Evolutionary conservation across 495 filamentous ascomycete genomes (phyloP), one percentile per base, ranked within the genome.

Genomic region (Aspergillus cristatus): DNA sequence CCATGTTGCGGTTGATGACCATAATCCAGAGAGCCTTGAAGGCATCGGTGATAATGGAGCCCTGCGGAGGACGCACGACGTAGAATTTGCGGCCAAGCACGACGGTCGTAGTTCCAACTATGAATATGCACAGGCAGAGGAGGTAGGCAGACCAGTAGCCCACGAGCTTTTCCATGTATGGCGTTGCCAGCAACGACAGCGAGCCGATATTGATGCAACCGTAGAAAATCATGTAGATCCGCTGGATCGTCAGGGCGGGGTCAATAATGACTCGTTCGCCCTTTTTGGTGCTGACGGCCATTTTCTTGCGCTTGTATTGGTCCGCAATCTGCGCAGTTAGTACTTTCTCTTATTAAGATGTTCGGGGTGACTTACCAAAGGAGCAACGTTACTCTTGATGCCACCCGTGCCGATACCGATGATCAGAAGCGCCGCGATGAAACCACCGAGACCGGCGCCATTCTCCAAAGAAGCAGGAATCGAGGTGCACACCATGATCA

Each of bases 101-200:
- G 14, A 83, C 56, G 6, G 74, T 61, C 10, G 53, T 29, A 28
- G 75, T 65, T 31, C 74, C 75, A 24, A 72, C 54, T 28, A 64
- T 48, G 54, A 81, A 81, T 60, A 76, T 70, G 50, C 71, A 65
- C 26, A 75, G 67, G 28, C 80, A 78, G 24, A 91, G 75, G 32
- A 87, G 60, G 58, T 79, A 88, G n/a, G 76, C 78, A 3, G 70
- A 70, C 79, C 79, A 89, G 71, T 81, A 86, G 32, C 76, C 81
- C 18, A 79, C 65, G 47, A 78, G 68, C 40, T 67, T 50, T 56
- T 86, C 82, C 62, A 82, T 71, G 48, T 78, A 79, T 1, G 76
- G 70, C 7, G 78, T 82, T 3, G 75, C 75, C 37, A 78, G 68
- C 43, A 74, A 68, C 43, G 71, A 80, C 46, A 76, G 75, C 35